Evolutionary conservation across 176 grass and related monocot species (phyloP).

Genomic region (sorghum (Sorghum bicolor)): Sorghum_bicolor_NCBIv3 NC_012871.2:62465501-62466000

Average conservation of each 20-base stretch:
- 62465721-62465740: neutral
- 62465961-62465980: neutral
- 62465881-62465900: neutral
- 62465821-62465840: neutral
- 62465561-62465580: constrained; percentile 87
- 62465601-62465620: constrained; percentile 78
- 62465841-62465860: neutral
- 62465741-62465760: neutral
- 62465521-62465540: constrained; percentile 94
- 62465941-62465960: constrained; percentile 11
- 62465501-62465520: constrained; percentile 69
- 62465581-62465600: constrained; percentile 72
- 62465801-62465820: neutral
- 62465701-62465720: constrained; percentile 29
- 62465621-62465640: constrained; percentile 73
- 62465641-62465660: constrained; percentile 44
- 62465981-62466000: constrained; percentile 21
- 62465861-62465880: neutral
- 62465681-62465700: neutral
- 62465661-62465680: constrained; percentile 16
- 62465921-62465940: neutral
- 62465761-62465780: constrained; percentile 19
- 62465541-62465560: constrained; percentile 80
- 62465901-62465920: neutral
- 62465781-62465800: constrained; percentile 11